These are phyloP conservation scores for Candida schatavii DNA, from an alignment of 805 yeast species.

Conservation along the genomic window DNA sequence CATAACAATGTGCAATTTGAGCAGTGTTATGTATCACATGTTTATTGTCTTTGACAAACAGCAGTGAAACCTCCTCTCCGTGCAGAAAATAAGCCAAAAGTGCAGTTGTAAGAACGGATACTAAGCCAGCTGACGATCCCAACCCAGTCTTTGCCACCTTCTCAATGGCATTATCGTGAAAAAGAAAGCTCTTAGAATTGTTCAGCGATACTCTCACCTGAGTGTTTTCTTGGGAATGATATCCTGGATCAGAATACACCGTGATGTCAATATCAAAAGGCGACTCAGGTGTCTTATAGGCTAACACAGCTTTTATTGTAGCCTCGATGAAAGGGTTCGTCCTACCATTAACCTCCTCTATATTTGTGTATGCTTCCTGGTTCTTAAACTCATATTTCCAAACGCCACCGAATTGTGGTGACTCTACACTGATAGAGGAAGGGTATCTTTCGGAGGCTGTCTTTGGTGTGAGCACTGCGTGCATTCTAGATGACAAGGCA, in stretches of 20 bases:
- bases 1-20: slow-evolving; percentile 87
- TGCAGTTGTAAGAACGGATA: slow-evolving; percentile 73
- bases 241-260: slow-evolving; percentile 82
- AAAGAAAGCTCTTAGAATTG: slow-evolving; percentile 47
- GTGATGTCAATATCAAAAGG: slow-evolving; percentile 45
- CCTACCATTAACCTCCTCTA: slow-evolving; percentile 28
- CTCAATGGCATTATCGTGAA: slow-evolving; percentile 57
- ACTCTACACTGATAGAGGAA: slow-evolving; percentile 44
- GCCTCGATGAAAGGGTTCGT: slow-evolving; percentile 75
- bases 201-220: slow-evolving; percentile 28
- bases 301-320: slow-evolving; percentile 52
- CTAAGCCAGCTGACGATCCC: slow-evolving; percentile 95
- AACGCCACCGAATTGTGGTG: slow-evolving; percentile 76
- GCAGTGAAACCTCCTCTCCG: slow-evolving; percentile 12
- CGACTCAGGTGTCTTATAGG: slow-evolving; percentile 43
- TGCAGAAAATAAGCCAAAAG: slow-evolving; percentile 47
- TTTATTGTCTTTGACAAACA: slow-evolving; percentile 4
- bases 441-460: slow-evolving; percentile 6
- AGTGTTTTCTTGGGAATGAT: slow-evolving; percentile 72
- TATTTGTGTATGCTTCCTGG: slow-evolving; percentile 10
- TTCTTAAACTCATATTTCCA: slow-evolving; percentile 56
- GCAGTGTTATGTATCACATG: slow-evolving; percentile 73
- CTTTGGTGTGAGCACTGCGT: slow-evolving; percentile 51
- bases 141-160: slow-evolving; percentile 90
- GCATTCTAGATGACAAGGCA: slow-evolving; percentile 88